Percentiles rank a stretch among this genome's conserved stretches.
phyloP scores from a whole-genome alignment of 768 basidiomycete genomes.

The Tylopilus felleus region DNA sequence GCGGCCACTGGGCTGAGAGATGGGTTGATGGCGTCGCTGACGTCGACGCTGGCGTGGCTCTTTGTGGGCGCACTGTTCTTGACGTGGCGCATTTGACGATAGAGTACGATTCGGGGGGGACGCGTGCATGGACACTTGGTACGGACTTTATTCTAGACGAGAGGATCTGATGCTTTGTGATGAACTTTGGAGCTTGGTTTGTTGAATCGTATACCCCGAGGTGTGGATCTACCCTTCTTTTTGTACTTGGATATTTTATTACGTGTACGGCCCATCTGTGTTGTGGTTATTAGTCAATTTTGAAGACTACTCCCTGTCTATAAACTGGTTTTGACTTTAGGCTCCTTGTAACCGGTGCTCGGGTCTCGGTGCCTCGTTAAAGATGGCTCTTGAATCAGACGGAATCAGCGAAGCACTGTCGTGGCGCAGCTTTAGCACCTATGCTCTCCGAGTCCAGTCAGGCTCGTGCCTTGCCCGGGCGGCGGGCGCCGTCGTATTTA shows the following conservation, averaged over 20 bases:
- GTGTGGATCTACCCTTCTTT: background rate
- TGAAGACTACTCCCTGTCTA: too few species aligned
- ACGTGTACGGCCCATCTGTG: background rate
- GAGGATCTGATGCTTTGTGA: background rate
- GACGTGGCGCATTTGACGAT: conserved; percentile 11
- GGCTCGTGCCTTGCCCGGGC: too few species aligned
- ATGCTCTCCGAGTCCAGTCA: too few species aligned
- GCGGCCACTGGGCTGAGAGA: background rate
- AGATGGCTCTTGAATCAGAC: too few species aligned
- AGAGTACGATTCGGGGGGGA: background rate
- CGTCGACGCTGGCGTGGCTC: background rate
- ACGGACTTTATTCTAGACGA: background rate
- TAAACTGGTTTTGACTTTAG: too few species aligned
- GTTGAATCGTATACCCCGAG: background rate
- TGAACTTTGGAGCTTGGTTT: background rate
- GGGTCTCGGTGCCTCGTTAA: too few species aligned
- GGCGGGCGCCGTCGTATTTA: too few species aligned
- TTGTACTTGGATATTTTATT: background rate
- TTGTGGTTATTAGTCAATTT: too few species aligned
- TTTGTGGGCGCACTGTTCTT: background rate
- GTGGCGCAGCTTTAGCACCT: too few species aligned
- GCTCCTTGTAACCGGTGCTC: too few species aligned
- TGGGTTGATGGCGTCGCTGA: background rate
- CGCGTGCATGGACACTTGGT: background rate
- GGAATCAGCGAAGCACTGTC: too few species aligned